Evolutionary conservation across 2,329 filamentous ascomycete genomes (phyloP).

Genomic region (Metarhizium sp.): DNA sequence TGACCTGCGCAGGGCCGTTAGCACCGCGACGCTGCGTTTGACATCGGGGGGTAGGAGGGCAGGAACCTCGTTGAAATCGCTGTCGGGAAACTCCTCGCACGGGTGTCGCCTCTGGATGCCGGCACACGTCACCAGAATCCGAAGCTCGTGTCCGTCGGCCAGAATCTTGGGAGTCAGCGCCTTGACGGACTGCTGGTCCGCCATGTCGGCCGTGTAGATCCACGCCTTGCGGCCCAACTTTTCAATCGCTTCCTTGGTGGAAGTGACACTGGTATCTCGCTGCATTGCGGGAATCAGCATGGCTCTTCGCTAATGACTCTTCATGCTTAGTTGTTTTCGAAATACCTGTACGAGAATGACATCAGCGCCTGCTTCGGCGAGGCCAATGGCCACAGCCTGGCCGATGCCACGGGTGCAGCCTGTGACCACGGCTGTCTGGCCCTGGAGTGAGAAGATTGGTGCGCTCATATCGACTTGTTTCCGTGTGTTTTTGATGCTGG

Average conservation of each 20-base stretch:
- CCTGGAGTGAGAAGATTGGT: slow-evolving; percentile 42
- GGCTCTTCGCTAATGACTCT: too few species aligned
- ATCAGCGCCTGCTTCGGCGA: slow-evolving; percentile 51
- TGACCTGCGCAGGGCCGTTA: slow-evolving; percentile 38
- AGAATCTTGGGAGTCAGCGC: slow-evolving; percentile 51
- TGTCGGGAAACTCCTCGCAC: slow-evolving; percentile 63
- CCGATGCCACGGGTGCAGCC: slow-evolving; percentile 50
- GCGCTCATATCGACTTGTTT: slow-evolving; percentile 7
- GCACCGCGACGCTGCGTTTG: not conserved
- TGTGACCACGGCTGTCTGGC: slow-evolving; percentile 48
- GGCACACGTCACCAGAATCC: slow-evolving; percentile 78
- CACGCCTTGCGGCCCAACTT: slow-evolving; percentile 55
- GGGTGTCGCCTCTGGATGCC: slow-evolving; percentile 77
- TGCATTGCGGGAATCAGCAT: slow-evolving; percentile 11
- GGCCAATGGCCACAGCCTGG: slow-evolving; percentile 44
- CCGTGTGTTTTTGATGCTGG: not conserved
- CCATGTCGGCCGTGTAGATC: slow-evolving; percentile 64
- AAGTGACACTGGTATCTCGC: slow-evolving; percentile 31
- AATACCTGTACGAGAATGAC: slow-evolving; percentile 44
- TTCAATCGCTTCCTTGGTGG: slow-evolving; percentile 53
- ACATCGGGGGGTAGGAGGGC: not conserved
- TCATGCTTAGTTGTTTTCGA: too few species aligned
- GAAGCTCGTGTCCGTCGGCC: slow-evolving; percentile 53
- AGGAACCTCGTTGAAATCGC: slow-evolving; percentile 61
- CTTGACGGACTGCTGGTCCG: slow-evolving; percentile 49